Conservation (phyloP, 176 grass and related monocot species). For the Olyra latifolia region DNA sequence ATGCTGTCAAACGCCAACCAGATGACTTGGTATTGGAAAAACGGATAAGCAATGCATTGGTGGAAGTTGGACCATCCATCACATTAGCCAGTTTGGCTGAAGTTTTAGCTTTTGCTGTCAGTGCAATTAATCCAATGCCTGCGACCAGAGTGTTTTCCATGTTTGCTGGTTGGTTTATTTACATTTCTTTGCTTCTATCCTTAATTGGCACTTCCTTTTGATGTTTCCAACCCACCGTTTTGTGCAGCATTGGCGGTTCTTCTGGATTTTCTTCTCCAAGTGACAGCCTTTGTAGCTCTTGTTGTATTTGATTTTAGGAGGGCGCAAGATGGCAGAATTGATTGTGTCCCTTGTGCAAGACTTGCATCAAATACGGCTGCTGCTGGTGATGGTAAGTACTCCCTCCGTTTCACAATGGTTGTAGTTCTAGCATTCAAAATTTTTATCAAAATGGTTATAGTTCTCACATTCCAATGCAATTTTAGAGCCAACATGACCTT, state of each 20-base stretch:
- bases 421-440: too few relatives aligned
- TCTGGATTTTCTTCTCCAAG: slow-evolving; percentile 95
- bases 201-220: slow-evolving; percentile 24
- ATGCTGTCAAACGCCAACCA: slow-evolving; percentile 89
- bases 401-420: too few relatives aligned
- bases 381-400: too few relatives aligned
- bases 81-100: slow-evolving; percentile 92
- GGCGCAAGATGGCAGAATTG: slow-evolving; percentile 76
- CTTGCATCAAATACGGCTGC: slow-evolving; percentile 28
- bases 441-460: too few relatives aligned
- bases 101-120: slow-evolving; percentile 88
- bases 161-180: slow-evolving; percentile 87
- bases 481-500: too few relatives aligned
- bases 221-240: slow-evolving; percentile 33
- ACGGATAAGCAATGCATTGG: slow-evolving; percentile 69
- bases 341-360: slow-evolving; percentile 85
- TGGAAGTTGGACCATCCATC: slow-evolving; percentile 98
- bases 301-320: slow-evolving; percentile 91
- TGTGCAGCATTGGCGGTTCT: slow-evolving; percentile 94
- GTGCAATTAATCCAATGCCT: slow-evolving; percentile 91
- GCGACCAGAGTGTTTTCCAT: slow-evolving; percentile 94
- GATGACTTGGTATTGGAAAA: slow-evolving; percentile 63
- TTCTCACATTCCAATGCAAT: too few relatives aligned
- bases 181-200: slow-evolving; percentile 29
- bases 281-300: slow-evolving; percentile 86